Conservation (phyloP, 257 asterid species). For the Dorcoceras hygrometricum region DNA sequence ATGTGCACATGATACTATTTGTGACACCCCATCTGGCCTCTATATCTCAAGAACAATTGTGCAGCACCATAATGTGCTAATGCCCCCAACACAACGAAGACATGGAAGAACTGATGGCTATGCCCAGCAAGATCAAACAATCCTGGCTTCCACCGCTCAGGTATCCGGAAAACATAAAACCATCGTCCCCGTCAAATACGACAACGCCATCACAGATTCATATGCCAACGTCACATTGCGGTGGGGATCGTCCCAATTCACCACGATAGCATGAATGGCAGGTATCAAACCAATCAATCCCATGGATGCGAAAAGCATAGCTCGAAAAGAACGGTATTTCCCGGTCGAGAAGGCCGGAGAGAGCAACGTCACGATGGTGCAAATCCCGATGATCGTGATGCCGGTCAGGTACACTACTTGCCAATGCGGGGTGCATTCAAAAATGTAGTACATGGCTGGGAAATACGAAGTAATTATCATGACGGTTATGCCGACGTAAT, state of each 20-base stretch:
- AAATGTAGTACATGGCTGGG: conserved; percentile 94
- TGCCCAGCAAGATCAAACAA: conserved; percentile 91
- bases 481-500: conserved; percentile 81
- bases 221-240: conserved; percentile 52
- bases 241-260: conserved; percentile 78
- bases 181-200: conserved; percentile 63
- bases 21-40: conserved; percentile 49
- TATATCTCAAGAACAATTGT: conserved; percentile 52
- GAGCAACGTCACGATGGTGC: conserved; percentile 60
- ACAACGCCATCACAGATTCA: conserved; percentile 72
- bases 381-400: conserved; percentile 66
- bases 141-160: conserved; percentile 93
- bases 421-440: conserved; percentile 81
- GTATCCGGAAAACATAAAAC: conserved; percentile 63
- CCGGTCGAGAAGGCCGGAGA: conserved; percentile 62
- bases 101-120: conserved; percentile 91
- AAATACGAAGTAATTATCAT: conserved; percentile 96
- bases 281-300: conserved; percentile 85
- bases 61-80: conserved; percentile 96
- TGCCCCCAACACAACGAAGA: conserved; percentile 86
- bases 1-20: conserved; percentile 16
- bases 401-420: conserved; percentile 66
- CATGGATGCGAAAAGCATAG: conserved; percentile 72
- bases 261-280: conserved; percentile 52
- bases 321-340: conserved; percentile 63